Conservation (phyloP, 2,329 filamentous ascomycete genomes). For the Penicillium olsonii region DNA sequence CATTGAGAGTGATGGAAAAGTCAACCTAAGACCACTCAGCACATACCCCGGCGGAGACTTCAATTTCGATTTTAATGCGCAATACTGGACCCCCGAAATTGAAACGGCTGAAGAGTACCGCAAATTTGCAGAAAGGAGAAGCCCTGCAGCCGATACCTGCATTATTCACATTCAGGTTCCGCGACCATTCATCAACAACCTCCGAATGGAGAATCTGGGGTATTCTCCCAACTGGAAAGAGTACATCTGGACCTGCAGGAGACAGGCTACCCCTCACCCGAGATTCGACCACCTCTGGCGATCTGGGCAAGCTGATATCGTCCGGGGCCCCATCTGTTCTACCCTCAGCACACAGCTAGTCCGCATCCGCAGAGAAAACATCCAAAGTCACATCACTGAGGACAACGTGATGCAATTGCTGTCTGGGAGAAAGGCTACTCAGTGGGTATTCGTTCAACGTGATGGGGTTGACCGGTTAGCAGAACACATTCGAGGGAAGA, state of each 20-base stretch:
- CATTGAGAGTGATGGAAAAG: slow-evolving; percentile 1
- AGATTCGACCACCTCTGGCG: neutral
- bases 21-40: slow-evolving; percentile 1
- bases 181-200: neutral
- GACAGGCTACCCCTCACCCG: neutral
- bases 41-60: slow-evolving; percentile 2
- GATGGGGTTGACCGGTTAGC: neutral
- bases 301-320: slow-evolving; percentile 2
- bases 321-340: neutral
- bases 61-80: slow-evolving; percentile 1
- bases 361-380: slow-evolving; percentile 1
- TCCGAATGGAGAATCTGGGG: too few species aligned
- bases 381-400: slow-evolving; percentile 4
- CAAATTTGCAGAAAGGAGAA: neutral
- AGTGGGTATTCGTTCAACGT: neutral
- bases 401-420: slow-evolving; percentile 2
- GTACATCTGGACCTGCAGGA: neutral
- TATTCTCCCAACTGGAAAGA: too few species aligned
- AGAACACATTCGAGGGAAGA: slow-evolving; percentile 4
- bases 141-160: slow-evolving; percentile 1
- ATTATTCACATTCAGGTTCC: slow-evolving; percentile 4
- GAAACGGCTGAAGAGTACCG: slow-evolving; percentile 2
- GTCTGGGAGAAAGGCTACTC: neutral
- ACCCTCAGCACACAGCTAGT: neutral
- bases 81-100: slow-evolving; percentile 3